These are phyloP conservation scores for Avena insularis DNA, from an alignment of 176 grass and related monocot species.

Conservation along the genomic window DNA sequence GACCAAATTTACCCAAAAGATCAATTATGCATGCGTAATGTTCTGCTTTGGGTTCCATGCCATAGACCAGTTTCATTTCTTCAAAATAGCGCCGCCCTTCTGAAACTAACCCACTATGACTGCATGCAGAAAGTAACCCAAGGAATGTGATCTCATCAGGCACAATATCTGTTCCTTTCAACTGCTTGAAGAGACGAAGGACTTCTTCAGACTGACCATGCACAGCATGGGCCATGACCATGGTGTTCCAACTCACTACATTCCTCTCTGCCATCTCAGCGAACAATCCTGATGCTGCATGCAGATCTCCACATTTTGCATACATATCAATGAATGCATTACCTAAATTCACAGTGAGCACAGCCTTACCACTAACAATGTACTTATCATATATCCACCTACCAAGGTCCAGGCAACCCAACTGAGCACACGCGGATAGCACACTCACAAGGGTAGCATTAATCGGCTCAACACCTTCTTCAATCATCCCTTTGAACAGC, in stretches of 20 bases:
- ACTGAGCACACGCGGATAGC: slow-evolving; percentile 57
- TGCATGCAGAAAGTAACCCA: slow-evolving; percentile 67
- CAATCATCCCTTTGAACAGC: slow-evolving; percentile 60
- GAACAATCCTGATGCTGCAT: slow-evolving; percentile 60
- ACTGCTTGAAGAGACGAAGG: slow-evolving; percentile 49
- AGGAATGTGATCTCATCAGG: slow-evolving; percentile 68
- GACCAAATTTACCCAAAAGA: slow-evolving; percentile 73
- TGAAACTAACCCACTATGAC: slow-evolving; percentile 62
- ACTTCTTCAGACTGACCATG: slow-evolving; percentile 58
- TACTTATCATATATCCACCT: slow-evolving; percentile 56
- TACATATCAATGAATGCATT: slow-evolving; percentile 72
- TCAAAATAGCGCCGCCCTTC: slow-evolving; percentile 58
- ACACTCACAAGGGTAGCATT: slow-evolving; percentile 65
- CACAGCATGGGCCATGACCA: slow-evolving; percentile 58
- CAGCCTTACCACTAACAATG: slow-evolving; percentile 45
- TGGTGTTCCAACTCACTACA: slow-evolving; percentile 70
- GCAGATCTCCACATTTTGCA: slow-evolving; percentile 76
- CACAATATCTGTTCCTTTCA: slow-evolving; percentile 36
- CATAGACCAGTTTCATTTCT: slow-evolving; percentile 59
- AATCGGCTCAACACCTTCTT: slow-evolving; percentile 53
- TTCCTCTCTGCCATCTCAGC: slow-evolving; percentile 57
- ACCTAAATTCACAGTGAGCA: slow-evolving; percentile 54
- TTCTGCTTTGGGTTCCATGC: slow-evolving; percentile 54
- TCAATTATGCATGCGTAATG: slow-evolving; percentile 76
- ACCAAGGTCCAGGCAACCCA: slow-evolving; percentile 66